Percentiles rank a stretch among this genome's conserved stretches.
phyloP scores from a whole-genome alignment of 306 rosid genomes.

The Cicer chorassanicum region DNA sequence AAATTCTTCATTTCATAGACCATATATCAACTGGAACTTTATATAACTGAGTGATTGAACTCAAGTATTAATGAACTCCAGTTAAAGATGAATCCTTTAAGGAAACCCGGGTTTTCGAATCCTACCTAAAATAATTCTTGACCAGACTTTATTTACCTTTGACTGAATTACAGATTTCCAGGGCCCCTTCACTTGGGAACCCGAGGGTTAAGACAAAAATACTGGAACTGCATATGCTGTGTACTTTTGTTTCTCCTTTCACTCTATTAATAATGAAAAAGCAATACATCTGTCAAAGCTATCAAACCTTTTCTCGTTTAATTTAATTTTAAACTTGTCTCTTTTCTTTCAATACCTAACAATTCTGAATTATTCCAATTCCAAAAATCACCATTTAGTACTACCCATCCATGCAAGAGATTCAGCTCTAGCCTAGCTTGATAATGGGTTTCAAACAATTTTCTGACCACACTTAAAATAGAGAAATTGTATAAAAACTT shows the following conservation, averaged over 20 bases:
- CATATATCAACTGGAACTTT: constrained; percentile 22
- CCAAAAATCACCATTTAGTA: constrained; percentile 1
- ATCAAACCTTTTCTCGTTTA: not conserved
- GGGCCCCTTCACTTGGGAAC: too few species aligned
- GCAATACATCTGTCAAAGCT: constrained; percentile 8
- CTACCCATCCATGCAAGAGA: constrained; percentile 24
- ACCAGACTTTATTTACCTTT: too few species aligned
- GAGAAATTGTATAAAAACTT: constrained; percentile 49
- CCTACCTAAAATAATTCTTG: too few species aligned
- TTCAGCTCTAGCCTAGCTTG: constrained; percentile 33
- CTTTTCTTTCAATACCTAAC: constrained; percentile 18
- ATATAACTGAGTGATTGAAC: too few species aligned
- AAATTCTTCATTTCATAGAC: constrained; percentile 25
- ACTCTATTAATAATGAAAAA: constrained; percentile 6
- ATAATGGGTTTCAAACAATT: constrained; percentile 22
- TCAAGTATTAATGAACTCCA: too few species aligned
- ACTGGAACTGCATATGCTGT: constrained; percentile 27
- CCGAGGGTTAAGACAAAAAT: too few species aligned
- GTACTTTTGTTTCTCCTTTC: constrained; percentile 26
- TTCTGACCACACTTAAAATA: not conserved
- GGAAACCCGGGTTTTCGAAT: too few species aligned
- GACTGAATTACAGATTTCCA: too few species aligned
- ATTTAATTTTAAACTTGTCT: constrained; percentile 19
- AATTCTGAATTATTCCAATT: constrained; percentile 24
- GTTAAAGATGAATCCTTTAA: too few species aligned